Base-by-base conservation (phyloP, 2,329 filamentous ascomycete species). In the Pseudophaeomoniella oleicola region DNA sequence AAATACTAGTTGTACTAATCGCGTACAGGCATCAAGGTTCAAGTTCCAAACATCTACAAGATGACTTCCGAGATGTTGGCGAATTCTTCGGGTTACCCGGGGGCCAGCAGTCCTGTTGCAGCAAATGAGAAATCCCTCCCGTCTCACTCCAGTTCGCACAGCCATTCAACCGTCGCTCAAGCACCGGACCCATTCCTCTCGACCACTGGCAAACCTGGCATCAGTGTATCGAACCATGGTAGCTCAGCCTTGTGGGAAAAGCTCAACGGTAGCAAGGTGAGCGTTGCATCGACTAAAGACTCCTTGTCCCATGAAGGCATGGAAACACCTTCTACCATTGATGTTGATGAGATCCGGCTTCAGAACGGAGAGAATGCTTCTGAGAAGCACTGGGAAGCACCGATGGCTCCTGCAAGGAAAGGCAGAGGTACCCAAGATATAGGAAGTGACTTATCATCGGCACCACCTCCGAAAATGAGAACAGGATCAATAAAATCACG, bases 31-130 rank as follows among this genome's bases (percentile, higher is more conserved):
- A 79, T 85, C 32, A 78, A 77, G 45, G 70, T 96, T 37, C 77
- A 82, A 38, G 76, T 90, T 6, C 72, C 78, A 16, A 94, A 92
- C 50, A 81, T 94, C 43, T 98, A 94, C 62, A 85, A 78, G 53
- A 62, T 81, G 47, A 84, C 71, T 12, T 62, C 70, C 15, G 77
- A 81, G 43, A 69, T 81, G 57, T 58, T 71, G 37, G 59, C 63
- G 16, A 56, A 67, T 34, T 55, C 74, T 29, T 54, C 57, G 22
- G 46, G 54, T 3, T 42, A 53, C n/a, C 46, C 51, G 12, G 36
- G 10, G 40, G 44, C 10, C 41, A 41, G 15, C 55, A 59, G 16
- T 27, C 41, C 43, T 4, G 44, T 52, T 17, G 30, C 47, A 3
- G 40, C 44, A 11, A 44, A 51, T 12, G 60, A 63, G 13, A 59